A percentile compares a stretch with the other conserved stretches of the same genome.
Evolutionary conservation across 768 basidiomycete genomes (phyloP).

Genomic region (Auricularia cornea): DNA sequence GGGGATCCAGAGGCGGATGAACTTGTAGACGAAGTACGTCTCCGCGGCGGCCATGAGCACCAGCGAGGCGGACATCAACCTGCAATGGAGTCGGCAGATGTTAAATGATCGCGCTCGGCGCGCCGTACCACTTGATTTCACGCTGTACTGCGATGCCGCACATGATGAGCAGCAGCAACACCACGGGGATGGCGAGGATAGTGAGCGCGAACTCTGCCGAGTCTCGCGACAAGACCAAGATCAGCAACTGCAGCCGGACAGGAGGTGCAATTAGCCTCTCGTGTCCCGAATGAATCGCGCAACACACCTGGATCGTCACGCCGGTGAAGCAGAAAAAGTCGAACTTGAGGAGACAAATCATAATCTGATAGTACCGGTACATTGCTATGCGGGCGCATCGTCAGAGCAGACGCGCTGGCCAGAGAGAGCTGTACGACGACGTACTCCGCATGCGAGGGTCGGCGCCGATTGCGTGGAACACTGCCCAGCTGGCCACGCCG

Average conservation of each 20-base stretch:
- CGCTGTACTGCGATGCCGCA: constrained; percentile 66
- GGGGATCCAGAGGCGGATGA: constrained; percentile 75
- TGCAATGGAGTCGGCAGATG: constrained; percentile 18
- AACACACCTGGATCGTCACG: constrained; percentile 75
- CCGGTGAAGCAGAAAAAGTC: constrained; percentile 84
- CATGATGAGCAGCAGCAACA: constrained; percentile 54
- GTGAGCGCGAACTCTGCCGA: constrained; percentile 78
- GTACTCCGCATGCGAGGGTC: constrained; percentile 77
- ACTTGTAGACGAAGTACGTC: constrained; percentile 78
- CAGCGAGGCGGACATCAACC: constrained; percentile 68
- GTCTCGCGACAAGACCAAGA: constrained; percentile 55
- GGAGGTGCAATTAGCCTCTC: constrained; percentile 1
- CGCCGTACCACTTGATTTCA: constrained; percentile 66
- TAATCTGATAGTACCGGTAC: constrained; percentile 83
- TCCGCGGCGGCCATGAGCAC: constrained; percentile 69
- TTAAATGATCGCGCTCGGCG: background rate
- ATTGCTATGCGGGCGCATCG: constrained; percentile 42
- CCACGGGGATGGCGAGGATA: constrained; percentile 74
- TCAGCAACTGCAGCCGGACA: constrained; percentile 56
- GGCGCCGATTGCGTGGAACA: constrained; percentile 84
- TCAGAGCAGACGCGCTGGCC: background rate
- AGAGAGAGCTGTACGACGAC: constrained; percentile 14
- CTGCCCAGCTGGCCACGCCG: constrained; percentile 78
- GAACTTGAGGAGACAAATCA: constrained; percentile 82
- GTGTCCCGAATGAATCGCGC: background rate